Percentiles rank a stretch among this genome's conserved stretches.
Conservation (phyloP, 2,329 filamentous ascomycete species). For the Lasiodiplodia sp. region DNA sequence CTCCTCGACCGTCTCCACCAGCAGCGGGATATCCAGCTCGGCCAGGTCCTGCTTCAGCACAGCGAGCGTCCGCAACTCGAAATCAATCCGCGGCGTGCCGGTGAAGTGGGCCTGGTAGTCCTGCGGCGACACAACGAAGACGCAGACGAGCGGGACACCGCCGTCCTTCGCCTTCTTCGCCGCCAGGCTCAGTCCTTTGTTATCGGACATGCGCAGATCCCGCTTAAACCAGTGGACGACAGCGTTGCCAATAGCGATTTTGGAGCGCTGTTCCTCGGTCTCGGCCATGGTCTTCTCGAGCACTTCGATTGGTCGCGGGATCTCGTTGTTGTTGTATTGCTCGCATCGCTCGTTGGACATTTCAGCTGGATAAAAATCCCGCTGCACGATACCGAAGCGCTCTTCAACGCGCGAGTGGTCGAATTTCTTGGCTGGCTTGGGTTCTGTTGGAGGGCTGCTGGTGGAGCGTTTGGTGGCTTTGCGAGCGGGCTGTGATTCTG, state of each 20-base stretch:
- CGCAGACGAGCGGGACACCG: constrained; percentile 74
- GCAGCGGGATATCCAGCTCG: constrained; percentile 77
- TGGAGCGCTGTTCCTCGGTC: constrained; percentile 63
- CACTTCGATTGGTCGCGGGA: constrained; percentile 76
- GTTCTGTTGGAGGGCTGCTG: neutral
- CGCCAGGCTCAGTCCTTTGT: constrained; percentile 73
- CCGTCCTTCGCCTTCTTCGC: constrained; percentile 70
- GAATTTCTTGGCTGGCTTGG: constrained; percentile 33
- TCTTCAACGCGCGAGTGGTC: constrained; percentile 49
- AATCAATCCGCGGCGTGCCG: constrained; percentile 77
- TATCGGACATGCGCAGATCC: constrained; percentile 78
- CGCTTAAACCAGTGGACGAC: constrained; percentile 93
- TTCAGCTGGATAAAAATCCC: constrained; percentile 81
- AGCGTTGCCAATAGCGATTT: constrained; percentile 63
- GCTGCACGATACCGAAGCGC: constrained; percentile 51
- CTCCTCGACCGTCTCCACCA: constrained; percentile 74
- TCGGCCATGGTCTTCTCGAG: constrained; percentile 68
- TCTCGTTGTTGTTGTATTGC: constrained; percentile 73
- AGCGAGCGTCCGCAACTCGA: constrained; percentile 75
- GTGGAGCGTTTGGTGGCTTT: constrained; percentile 35
- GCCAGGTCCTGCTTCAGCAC: constrained; percentile 71
- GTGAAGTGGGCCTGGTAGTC: constrained; percentile 84
- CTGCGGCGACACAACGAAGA: constrained; percentile 83
- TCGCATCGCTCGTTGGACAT: constrained; percentile 82
- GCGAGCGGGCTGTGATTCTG: constrained; percentile 39